Base-by-base conservation (phyloP, 2,329 filamentous ascomycete species). In the Aaosphaeria arxii region DNA sequence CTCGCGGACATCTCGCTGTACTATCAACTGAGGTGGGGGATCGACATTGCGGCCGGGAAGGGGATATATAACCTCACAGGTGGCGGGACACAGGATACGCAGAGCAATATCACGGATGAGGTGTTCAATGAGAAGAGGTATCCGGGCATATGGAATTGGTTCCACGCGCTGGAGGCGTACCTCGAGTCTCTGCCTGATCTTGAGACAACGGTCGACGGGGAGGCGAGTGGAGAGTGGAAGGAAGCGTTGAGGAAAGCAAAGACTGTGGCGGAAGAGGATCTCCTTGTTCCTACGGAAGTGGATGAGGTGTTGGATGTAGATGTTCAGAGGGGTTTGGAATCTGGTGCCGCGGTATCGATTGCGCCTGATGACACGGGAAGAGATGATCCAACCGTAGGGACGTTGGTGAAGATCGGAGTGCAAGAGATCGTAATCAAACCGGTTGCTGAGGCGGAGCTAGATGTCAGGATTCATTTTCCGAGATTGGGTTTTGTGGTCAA, bases 341-440 rank as follows among this genome's bases (percentile, higher is more conserved):
- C 56, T 11, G 71, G 70, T 0, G 59, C 46, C 2, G 6, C 55
- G 28, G 67, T 73, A 1, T 62, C 55, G 29, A 58, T 74, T 1
- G 62, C 58, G 28, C 72, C 72, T 1, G 71, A 73, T 57, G 71
- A 74, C 54, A 74, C 69, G 17, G 71, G 72, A 0, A 60, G 63
- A 38, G 63, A 57, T 40, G 61, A 71, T 57, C 70, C 71, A 5
- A 72, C 69, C 1, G 43, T 69, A 11, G 71, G 71, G 0, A 62
- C 43, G 4, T 43, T 74, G 47, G 52, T 73, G 0, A 58, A 57
- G n/a, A 49, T 70, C 32, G 69, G 71, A 5, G 67, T 71, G 1
- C 71, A 74, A 43, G 71, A 74, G 48, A 61, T 73, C 1, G 66
- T 73, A 0, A 63, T 74, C 42, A 58, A 60, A 54, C 71, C 71